Evolutionary conservation across 23 red algal genomes (phyloP).

Genomic region (Gracilariopsis chorda): DNA sequence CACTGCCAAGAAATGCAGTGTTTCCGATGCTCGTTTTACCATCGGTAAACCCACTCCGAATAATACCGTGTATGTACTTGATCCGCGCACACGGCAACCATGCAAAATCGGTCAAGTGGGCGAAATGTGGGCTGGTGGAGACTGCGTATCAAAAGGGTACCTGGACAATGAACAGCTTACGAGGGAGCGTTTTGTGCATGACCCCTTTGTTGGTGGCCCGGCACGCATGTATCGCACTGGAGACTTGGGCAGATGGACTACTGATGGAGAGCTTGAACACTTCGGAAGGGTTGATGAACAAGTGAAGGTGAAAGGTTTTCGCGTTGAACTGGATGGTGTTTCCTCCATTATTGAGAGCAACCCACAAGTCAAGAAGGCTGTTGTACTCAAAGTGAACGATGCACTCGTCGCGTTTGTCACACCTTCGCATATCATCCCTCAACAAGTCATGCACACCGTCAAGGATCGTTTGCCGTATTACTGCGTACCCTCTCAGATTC

Average conservation of each 20-base stretch:
- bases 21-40: not conserved
- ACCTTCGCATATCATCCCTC: not conserved
- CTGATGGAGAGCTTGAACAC: slow-evolving; percentile 32
- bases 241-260: slow-evolving; percentile 24
- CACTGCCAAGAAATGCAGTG: not conserved
- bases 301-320: slow-evolving; percentile 43
- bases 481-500: slow-evolving; percentile 16
- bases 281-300: slow-evolving; percentile 37
- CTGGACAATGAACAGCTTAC: not conserved
- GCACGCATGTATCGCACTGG: slow-evolving; percentile 34
- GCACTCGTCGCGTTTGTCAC: slow-evolving; percentile 19
- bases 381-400: slow-evolving; percentile 7
- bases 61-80: slow-evolving; percentile 27
- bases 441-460: not conserved
- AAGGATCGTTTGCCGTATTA: slow-evolving; percentile 19
- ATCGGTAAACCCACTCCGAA: slow-evolving; percentile 45
- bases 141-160: slow-evolving; percentile 25
- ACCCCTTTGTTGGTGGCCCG: slow-evolving; percentile 14
- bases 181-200: not conserved
- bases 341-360: not conserved
- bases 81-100: not conserved
- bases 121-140: slow-evolving; percentile 47
- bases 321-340: slow-evolving; percentile 31
- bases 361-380: slow-evolving; percentile 6
- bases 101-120: slow-evolving; percentile 27